Base-by-base conservation (phyloP, 139 green algal genomes). In the Dunaliella primolecta region DNA sequence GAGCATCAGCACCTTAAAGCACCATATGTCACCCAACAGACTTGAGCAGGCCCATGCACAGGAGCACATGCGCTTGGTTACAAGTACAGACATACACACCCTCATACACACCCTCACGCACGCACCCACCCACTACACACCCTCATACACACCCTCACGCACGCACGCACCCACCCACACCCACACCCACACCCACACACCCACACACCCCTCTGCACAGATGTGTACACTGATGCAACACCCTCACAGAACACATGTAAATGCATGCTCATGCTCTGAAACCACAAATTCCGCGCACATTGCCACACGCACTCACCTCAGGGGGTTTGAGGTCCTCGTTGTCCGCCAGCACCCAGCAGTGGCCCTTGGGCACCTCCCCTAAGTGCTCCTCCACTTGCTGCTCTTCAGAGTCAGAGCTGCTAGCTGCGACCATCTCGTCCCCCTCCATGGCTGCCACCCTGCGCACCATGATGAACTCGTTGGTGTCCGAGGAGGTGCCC, bases 301-400 rank as follows among this genome's bases (percentile, higher is more conserved):
- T 64, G 46, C 7, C 46, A 64, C 15, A 15, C 46, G 15, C 46
- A 7, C 81, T 89, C 30, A 93, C 91, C 24, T 92, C 83, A 0
- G 88, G 83, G 0, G 88, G 87, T 34, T 75, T 64, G 81, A 98
- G 80, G 35, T 89, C 35, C 55, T 91, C 86, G 78, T 96, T 96
- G 87, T 98, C 95, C 2, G 94, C 93, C 37, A 98, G 81, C 38
- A 98, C 94, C 95, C 95, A 98, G 89, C 93, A 96, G 57, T 96
- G 90, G n/a, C 92, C 94, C 76, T 89, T 31, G 70, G 3, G 64
- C 33, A 79, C 82, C 29, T 80, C 71, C 32, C 33, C 25, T 1
- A 86, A 34, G 1, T 78, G 75, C 33, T 86, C 76, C 30, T 87
- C 84, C 20, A 82, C 84, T 21, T 70, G 80, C 1, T 56, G 56